A percentile compares a stretch with the other conserved stretches of the same genome.
These are phyloP conservation scores for Vicia villosa DNA, from an alignment of 306 rosid species.

Conservation along the genomic window DNA sequence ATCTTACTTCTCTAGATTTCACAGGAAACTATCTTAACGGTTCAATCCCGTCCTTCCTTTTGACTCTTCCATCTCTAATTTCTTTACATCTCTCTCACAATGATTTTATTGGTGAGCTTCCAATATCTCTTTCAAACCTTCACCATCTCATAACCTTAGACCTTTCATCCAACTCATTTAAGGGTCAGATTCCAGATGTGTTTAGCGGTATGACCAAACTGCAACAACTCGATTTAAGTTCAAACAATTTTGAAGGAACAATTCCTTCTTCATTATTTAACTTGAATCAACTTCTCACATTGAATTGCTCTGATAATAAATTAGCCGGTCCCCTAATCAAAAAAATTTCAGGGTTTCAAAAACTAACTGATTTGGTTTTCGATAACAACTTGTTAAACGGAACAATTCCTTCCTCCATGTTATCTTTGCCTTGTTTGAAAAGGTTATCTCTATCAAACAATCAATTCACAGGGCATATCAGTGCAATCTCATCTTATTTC, in stretches of 20 bases:
- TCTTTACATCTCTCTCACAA: not conserved
- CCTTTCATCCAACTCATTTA: not conserved
- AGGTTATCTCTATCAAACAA: not conserved
- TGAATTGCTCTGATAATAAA: not conserved
- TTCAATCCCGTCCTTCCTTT: not conserved
- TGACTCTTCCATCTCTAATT: not conserved
- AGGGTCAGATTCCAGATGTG: not conserved
- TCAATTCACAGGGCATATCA: not conserved
- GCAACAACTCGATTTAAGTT: fast-evolving
- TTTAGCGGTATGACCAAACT: not conserved
- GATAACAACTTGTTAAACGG: not conserved
- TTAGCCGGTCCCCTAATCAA: not conserved
- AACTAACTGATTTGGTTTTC: too few relatives aligned
- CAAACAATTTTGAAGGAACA: not conserved
- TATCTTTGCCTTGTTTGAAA: constrained; percentile 6
- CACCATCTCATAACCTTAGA: not conserved
- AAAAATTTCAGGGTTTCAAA: not conserved
- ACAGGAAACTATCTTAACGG: not conserved
- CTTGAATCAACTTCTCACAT: too few relatives aligned
- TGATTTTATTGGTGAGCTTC: not conserved
- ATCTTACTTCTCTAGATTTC: not conserved
- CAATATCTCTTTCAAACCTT: not conserved
- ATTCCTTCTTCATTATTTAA: too few relatives aligned
- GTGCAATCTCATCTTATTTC: not conserved
- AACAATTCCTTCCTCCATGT: constrained; percentile 3